phyloP scores from a whole-genome alignment of 2,329 filamentous ascomycete genomes.

The Trichoderma endophyticum region DNA sequence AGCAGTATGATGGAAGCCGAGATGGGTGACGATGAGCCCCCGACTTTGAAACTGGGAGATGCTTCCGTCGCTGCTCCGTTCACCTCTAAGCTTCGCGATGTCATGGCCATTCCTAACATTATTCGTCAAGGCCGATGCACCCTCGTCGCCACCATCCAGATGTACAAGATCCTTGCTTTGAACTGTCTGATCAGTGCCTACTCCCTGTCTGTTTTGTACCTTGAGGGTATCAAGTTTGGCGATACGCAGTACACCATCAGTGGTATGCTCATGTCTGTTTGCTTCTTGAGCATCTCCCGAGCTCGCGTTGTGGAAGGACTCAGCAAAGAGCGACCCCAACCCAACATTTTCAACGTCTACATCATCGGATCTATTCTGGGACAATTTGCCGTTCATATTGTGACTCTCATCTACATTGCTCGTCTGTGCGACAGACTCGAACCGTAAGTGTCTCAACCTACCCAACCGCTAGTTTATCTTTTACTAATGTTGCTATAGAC shows the following conservation, averaged over 20 bases:
- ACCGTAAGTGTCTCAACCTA: conserved; percentile 59
- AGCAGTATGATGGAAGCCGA: conserved; percentile 86
- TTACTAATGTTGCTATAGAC: conserved; percentile 33
- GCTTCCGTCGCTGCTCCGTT: conserved; percentile 96
- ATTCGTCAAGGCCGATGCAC: conserved; percentile 97
- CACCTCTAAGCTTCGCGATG: conserved; percentile 95
- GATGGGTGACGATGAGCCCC: conserved; percentile 83
- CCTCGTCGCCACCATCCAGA: conserved; percentile 96
- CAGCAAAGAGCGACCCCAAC: conserved; percentile 94
- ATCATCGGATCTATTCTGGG: conserved; percentile 97
- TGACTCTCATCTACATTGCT: conserved; percentile 89
- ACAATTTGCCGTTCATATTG: conserved; percentile 95
- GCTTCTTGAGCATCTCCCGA: conserved; percentile 97
- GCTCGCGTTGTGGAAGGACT: conserved; percentile 93
- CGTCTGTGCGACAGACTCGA: conserved; percentile 81
- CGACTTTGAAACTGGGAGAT: conserved; percentile 94
- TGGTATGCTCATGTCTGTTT: conserved; percentile 99
- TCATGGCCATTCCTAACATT: conserved; percentile 96
- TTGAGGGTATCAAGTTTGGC: conserved; percentile 98
- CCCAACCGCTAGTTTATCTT: rapidly evolving
- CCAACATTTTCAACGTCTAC: conserved; percentile 98
- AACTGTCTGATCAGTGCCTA: conserved; percentile 99
- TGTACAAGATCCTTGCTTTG: conserved; percentile 98
- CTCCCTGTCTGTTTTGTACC: conserved; percentile 90
- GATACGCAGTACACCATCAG: conserved; percentile 98